These are phyloP conservation scores for Populus davidiana DNA, from an alignment of 345 rosid genomes.

Conservation along the genomic window DNA sequence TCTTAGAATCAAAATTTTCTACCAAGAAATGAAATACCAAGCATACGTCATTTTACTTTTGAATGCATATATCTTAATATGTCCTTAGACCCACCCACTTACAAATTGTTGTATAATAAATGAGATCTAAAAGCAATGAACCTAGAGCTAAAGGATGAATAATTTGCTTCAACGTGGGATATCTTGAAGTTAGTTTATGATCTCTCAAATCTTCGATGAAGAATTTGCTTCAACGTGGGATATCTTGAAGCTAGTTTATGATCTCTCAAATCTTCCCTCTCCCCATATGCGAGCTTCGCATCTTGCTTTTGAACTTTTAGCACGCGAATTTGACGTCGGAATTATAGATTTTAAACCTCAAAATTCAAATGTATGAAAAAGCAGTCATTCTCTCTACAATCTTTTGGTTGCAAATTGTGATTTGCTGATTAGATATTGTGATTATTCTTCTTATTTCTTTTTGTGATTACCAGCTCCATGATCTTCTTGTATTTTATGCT, in stretches of 20 bases:
- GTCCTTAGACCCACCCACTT: background rate
- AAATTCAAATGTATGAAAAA: background rate
- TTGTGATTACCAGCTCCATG: background rate
- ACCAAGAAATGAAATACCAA: background rate
- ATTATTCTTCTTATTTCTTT: background rate
- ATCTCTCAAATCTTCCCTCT: background rate
- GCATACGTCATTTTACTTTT: background rate
- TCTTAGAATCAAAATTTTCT: background rate
- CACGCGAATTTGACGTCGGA: conserved; percentile 7
- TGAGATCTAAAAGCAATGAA: background rate
- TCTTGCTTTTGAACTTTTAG: background rate
- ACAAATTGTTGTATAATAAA: background rate
- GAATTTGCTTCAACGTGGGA: background rate
- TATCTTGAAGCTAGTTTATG: background rate
- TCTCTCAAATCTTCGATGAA: background rate
- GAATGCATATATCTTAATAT: background rate
- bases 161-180: background rate
- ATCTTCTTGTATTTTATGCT: background rate
- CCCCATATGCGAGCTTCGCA: background rate
- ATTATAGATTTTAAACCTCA: background rate
- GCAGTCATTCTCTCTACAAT: background rate
- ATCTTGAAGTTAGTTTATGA: background rate
- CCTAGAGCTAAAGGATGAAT: background rate
- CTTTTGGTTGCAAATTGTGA: background rate
- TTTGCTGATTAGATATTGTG: conserved; percentile 4